phyloP scores from a whole-genome alignment of 106 monocot species.

The Dioscorea alata region DNA sequence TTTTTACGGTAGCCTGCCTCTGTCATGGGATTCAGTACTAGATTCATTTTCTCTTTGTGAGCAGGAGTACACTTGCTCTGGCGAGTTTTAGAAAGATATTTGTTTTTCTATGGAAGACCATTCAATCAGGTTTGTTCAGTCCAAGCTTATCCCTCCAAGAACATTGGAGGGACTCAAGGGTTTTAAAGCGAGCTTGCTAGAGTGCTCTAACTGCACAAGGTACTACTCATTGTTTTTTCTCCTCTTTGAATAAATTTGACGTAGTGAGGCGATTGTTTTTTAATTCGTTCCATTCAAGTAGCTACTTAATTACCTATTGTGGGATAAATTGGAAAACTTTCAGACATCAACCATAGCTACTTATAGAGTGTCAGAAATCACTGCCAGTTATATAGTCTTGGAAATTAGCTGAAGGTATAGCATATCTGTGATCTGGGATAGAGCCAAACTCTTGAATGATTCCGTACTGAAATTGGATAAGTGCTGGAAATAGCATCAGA shows the following conservation, averaged over 20 bases:
- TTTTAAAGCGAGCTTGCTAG: constrained; percentile 42
- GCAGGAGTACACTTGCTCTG: constrained; percentile 51
- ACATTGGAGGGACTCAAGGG: constrained; percentile 65
- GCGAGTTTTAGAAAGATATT: constrained; percentile 63
- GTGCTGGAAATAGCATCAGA: constrained; percentile 53
- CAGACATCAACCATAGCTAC: not conserved
- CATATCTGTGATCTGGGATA: constrained; percentile 51
- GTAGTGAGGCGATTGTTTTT: too few species aligned
- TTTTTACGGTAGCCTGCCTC: constrained; percentile 22
- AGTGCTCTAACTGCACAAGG: constrained; percentile 45
- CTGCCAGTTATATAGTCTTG: not conserved
- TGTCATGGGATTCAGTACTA: constrained; percentile 40
- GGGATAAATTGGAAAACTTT: too few species aligned
- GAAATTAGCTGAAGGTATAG: constrained; percentile 9
- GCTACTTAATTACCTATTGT: too few species aligned
- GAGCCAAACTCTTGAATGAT: constrained; percentile 52
- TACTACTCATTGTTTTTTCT: constrained; percentile 7
- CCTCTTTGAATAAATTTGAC: too few species aligned
- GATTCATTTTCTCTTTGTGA: constrained; percentile 46
- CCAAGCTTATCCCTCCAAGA: constrained; percentile 36
- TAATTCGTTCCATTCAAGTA: too few species aligned
- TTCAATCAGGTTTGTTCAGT: constrained; percentile 47
- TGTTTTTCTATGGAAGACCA: constrained; percentile 70
- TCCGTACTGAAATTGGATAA: constrained; percentile 61
- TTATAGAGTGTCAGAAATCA: not conserved